Evolutionary conservation across 2,329 filamentous ascomycete species (phyloP).

Genomic region (Lasiodiplodia gonubiensis): DNA sequence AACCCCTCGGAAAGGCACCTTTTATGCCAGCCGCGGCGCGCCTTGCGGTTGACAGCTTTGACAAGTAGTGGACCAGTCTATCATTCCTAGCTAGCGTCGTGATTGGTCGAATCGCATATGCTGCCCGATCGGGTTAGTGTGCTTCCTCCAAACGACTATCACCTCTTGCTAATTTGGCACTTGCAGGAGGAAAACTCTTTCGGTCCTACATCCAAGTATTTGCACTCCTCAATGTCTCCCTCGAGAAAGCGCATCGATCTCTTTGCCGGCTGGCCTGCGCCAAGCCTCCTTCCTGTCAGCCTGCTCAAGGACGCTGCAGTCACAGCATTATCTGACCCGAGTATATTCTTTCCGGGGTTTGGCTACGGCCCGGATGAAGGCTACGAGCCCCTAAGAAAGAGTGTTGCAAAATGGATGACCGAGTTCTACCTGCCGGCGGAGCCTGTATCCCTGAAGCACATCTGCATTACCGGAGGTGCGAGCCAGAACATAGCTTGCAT

Average conservation of each 20-base stretch:
- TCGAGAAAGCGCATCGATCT: slow-evolving; percentile 62
- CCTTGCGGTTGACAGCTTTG: background rate
- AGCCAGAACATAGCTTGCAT: slow-evolving; percentile 81
- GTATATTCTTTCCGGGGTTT: slow-evolving; percentile 66
- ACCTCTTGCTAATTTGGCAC: background rate
- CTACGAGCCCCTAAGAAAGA: slow-evolving; percentile 69
- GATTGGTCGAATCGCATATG: background rate
- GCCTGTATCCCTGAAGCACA: background rate
- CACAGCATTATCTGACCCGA: slow-evolving; percentile 64
- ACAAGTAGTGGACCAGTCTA: background rate
- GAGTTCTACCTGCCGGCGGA: slow-evolving; percentile 60
- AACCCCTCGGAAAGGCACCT: background rate
- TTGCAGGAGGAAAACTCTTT: background rate
- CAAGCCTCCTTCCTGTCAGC: slow-evolving; percentile 67
- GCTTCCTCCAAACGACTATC: background rate
- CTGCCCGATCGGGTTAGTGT: slow-evolving; percentile 1
- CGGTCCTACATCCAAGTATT: too few relatives aligned
- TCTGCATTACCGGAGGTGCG: slow-evolving; percentile 76
- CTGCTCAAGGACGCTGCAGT: slow-evolving; percentile 67
- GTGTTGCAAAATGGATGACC: slow-evolving; percentile 73
- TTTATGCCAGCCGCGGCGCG: background rate
- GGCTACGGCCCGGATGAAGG: slow-evolving; percentile 82
- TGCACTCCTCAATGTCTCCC: background rate
- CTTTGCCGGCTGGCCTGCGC: slow-evolving; percentile 70
- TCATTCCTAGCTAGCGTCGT: background rate